Base-by-base conservation (phyloP, 1,139 yeast genomes). In the Geotrichum bryndzae region DNA sequence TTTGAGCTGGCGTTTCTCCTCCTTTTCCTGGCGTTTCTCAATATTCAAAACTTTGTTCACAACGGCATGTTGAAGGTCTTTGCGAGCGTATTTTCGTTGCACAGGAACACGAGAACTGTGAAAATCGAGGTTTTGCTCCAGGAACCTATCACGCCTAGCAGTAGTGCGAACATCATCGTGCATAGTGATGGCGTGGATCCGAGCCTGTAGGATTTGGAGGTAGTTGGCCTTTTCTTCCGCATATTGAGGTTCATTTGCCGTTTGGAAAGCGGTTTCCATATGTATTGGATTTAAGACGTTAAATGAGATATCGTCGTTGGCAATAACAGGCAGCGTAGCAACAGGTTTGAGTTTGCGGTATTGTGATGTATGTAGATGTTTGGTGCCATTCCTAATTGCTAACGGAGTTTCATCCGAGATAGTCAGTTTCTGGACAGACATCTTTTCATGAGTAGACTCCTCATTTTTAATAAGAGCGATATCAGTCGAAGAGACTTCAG, bases 211-310 rank as follows among this genome's bases (percentile, higher is more conserved):
- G 1, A 61, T 27, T 11, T 56, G 58, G 38, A 69, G 51, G 57
- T 70, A 71, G 51, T 57, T 64, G 11, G 62, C 64, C 59, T 69
- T 69, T 58, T 70, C 73, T 18, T 57, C 65, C 11, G 62, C 65
- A 46, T 60, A 67, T 33, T 59, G 58, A 15, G 61, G 57, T 29
- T 62, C 54, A 51, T 63, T 60, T 15, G 70, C 66, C 23, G 63
- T 58, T 25, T 63, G 62, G 18, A 57, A 57, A n/a, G 68, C 58
- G 6, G 64, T 57, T 29, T 59, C 61, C 66, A 65, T 61, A 27
- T 55, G 63, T 4, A 53, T 53, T 35, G 64, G 61, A 50, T 61
- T 63, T 11, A 61, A 18, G 25, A 59, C 53, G 54, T 61, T 58
- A 38, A 64, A 62, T 23, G 59, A 58, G 58, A 60, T 51, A 55